A percentile compares a stretch with the other conserved stretches of the same genome.
Conservation (phyloP, 1,284 basidiomycete genomes). For the Nidula niveotomentosa region DNA sequence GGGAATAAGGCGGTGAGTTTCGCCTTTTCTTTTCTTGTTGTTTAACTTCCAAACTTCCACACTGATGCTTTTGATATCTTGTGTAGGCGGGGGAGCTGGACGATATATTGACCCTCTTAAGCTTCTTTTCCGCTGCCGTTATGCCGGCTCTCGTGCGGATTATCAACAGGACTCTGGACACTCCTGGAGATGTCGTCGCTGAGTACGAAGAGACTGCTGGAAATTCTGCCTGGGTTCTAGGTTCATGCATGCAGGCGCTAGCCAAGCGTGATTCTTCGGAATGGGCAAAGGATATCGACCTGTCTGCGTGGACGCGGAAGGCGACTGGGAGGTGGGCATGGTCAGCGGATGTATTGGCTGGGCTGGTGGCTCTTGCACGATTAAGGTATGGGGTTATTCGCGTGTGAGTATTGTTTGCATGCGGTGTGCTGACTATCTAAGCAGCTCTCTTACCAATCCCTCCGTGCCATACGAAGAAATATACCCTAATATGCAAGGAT, state of each 20-base stretch:
- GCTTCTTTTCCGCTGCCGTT: constrained; percentile 43
- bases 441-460: constrained; percentile 14
- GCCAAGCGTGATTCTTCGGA: constrained; percentile 34
- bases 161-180: constrained; percentile 41
- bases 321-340: constrained; percentile 55
- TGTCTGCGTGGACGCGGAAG: constrained; percentile 43
- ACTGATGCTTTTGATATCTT: too few relatives aligned
- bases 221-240: constrained; percentile 55
- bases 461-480: constrained; percentile 38
- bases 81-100: constrained; percentile 43
- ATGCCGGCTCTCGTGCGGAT: constrained; percentile 47
- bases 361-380: constrained; percentile 48
- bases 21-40: neutral
- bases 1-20: constrained; percentile 28
- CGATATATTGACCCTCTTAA: constrained; percentile 49
- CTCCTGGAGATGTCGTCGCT: constrained; percentile 30
- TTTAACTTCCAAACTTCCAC: neutral
- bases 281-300: constrained; percentile 43
- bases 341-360: constrained; percentile 56
- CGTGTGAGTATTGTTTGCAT: neutral
- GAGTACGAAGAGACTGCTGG: constrained; percentile 26
- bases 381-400: constrained; percentile 36
- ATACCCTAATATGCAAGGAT: constrained; percentile 42
- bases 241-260: constrained; percentile 46
- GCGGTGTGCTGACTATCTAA: constrained; percentile 2